Base-by-base conservation (phyloP, 2,329 filamentous ascomycete genomes). In the Blumeriella jaapii region DNA sequence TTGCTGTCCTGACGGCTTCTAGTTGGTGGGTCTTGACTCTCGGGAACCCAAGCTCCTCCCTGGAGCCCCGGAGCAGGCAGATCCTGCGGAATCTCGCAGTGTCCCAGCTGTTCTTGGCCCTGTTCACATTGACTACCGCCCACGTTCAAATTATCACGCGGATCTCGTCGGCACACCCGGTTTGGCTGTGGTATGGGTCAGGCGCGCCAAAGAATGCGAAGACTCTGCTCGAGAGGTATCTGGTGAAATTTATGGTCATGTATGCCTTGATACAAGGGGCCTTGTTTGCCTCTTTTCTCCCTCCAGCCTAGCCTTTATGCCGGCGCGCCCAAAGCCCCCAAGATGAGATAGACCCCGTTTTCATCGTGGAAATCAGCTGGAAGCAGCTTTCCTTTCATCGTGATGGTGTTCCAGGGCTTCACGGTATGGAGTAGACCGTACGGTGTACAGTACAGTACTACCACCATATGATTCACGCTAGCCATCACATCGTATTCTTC, bases 141-240 rank as follows among this genome's bases (percentile, higher is more conserved):
- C 91, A 98, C 55, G 81, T 95, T 16, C 91, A 98, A 59, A 93
- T 98, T 48, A 80, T 96, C 51, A 93, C 81, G 28, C 74, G 91
- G 15, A 69, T 98, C 11, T 80, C 84, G 1, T 94, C 87, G 0
- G 89, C 78, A 0, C 94, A 89, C 57, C 82, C 86, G 1, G 60
- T 91, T 12, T 95, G 86, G 85, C 91, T 94, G 55, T 78, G 82
- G 67, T 84, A 80, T 66, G 56, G 93, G 24, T 82, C 82, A n/a
- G 19, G 23, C 9, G 35, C 35, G 27, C 24, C 38, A 17, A 28
- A 33, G 30, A 33, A 39, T 28, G 28, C 26, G 29, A 43, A 44
- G 14, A 20, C 20, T 8, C 8, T 13, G 25, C 18, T 24, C 31
- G 33, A 33, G 12, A 31, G 36, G 13, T 35, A 25, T 7, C 13